Percentiles rank a stretch among this genome's conserved stretches.
phyloP scores from a whole-genome alignment of 176 grass and related monocot genomes.

The Avena sativa region DNA sequence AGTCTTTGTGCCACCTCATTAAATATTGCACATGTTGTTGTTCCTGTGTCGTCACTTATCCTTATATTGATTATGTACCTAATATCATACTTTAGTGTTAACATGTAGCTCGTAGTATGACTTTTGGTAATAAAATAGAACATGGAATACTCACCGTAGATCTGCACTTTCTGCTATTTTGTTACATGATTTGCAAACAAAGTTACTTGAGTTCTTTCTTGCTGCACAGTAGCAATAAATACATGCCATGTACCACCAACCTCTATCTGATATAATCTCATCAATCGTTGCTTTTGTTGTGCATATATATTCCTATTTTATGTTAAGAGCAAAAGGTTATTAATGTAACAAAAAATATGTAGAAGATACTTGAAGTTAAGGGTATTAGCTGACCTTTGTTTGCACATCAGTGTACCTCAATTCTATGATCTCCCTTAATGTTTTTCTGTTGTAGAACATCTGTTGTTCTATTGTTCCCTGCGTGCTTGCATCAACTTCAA shows the following conservation, averaged over 20 bases:
- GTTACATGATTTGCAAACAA: neutral
- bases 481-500: neutral
- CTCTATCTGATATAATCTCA: neutral
- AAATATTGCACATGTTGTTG: neutral
- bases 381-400: neutral
- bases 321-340: neutral
- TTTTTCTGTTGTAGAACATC: neutral
- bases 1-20: neutral
- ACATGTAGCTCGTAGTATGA: neutral
- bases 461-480: neutral
- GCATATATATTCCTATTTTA: neutral
- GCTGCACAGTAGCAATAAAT: neutral
- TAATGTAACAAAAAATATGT: neutral
- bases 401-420: neutral
- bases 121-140: neutral
- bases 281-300: neutral
- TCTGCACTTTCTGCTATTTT: neutral
- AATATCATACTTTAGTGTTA: neutral
- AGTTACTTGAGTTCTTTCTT: neutral
- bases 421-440: neutral
- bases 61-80: neutral
- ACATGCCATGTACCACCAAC: neutral
- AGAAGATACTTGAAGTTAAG: neutral
- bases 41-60: neutral
- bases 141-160: neutral